phyloP scores from a whole-genome alignment of 495 filamentous ascomycete genomes.

The Hypoxylon lienhwacheense region DNA sequence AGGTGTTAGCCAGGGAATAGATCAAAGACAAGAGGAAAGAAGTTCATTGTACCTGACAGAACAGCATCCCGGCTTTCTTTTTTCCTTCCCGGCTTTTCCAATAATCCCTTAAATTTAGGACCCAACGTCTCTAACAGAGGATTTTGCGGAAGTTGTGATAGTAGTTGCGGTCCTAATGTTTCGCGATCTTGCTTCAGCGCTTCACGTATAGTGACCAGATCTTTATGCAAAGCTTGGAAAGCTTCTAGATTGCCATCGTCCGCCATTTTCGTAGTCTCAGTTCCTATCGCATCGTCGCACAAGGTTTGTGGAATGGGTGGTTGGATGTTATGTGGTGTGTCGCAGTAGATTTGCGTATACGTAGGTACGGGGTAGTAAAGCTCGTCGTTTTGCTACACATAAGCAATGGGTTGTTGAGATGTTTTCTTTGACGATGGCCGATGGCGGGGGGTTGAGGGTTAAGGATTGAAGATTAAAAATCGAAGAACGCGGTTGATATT shows the following conservation, averaged over 20 bases:
- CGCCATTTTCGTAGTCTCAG: constrained; percentile 57
- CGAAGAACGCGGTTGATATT: too few relatives aligned
- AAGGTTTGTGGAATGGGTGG: too few relatives aligned
- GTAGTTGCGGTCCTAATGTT: constrained; percentile 58
- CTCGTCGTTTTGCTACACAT: constrained; percentile 5
- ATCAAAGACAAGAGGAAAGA: constrained; percentile 38
- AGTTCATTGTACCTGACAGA: constrained; percentile 46
- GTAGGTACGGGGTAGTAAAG: too few relatives aligned
- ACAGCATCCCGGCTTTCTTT: constrained; percentile 60
- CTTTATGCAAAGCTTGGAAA: constrained; percentile 75
- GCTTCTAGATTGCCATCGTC: constrained; percentile 63
- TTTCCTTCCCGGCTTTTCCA: constrained; percentile 74
- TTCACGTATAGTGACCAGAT: constrained; percentile 69
- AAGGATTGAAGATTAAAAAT: too few relatives aligned
- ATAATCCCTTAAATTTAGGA: constrained; percentile 71
- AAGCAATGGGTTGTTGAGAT: background rate
- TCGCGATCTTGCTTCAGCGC: constrained; percentile 55
- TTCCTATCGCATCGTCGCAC: constrained; percentile 35
- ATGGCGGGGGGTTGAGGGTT: too few relatives aligned
- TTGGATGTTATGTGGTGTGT: too few relatives aligned
- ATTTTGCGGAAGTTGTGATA: constrained; percentile 34
- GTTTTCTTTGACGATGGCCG: background rate
- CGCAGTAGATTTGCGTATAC: too few relatives aligned
- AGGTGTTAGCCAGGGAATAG: constrained; percentile 41
- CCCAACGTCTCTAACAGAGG: constrained; percentile 69